Evolutionary conservation across 257 asterid genomes (phyloP).

Genomic region (Solanum chiquidenum): DNA sequence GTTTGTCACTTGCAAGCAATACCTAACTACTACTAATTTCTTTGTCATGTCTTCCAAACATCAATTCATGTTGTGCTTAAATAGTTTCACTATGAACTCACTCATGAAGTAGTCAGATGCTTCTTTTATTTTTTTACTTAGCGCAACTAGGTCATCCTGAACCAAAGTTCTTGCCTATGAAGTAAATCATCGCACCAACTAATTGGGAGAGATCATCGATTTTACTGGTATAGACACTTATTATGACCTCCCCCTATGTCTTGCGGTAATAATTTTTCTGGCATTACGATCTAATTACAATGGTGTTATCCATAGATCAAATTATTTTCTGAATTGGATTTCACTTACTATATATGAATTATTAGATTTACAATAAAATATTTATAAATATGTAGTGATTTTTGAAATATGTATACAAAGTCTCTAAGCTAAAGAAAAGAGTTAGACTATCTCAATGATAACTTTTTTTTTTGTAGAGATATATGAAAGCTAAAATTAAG

Average conservation of each 20-base stretch:
- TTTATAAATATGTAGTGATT: neutral
- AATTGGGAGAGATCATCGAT: neutral
- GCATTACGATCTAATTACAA: neutral
- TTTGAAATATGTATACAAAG: no score
- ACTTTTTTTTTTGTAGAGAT: neutral
- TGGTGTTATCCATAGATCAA: neutral
- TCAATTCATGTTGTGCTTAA: neutral
- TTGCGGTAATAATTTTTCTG: neutral
- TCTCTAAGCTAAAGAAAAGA: neutral
- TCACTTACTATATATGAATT: neutral
- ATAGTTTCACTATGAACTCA: neutral
- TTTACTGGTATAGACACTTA: neutral
- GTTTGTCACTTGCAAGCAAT: slow-evolving; percentile 18
- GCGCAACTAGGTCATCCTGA: neutral
- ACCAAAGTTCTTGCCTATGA: neutral
- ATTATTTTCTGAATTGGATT: neutral
- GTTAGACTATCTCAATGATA: neutral
- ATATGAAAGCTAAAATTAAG: neutral
- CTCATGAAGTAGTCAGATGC: neutral
- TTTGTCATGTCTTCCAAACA: neutral
- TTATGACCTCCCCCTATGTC: neutral
- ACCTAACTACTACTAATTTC: neutral
- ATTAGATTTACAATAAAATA: neutral
- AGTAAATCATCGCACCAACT: neutral
- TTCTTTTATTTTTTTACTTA: neutral